Base-by-base conservation (phyloP, 2,329 filamentous ascomycete genomes). In the Cytospora schulzeri region DNA sequence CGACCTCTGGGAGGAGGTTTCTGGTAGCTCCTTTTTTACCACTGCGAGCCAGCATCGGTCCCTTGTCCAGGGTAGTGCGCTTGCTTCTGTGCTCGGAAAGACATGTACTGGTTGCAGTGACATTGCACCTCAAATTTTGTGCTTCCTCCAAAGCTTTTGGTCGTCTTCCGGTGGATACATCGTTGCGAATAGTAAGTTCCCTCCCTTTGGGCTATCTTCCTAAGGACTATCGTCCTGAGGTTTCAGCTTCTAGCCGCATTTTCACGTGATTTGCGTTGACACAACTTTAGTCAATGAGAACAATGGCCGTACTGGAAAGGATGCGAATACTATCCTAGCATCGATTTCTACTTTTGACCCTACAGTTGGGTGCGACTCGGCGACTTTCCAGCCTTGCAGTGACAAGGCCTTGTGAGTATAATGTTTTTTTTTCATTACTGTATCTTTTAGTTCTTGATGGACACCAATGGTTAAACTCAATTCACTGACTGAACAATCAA, bases 1-100 rank as follows among this genome's bases (percentile, higher is more conserved):
- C 71, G 92, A 96, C 74, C 82, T 96, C 3, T 95, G 92, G 92
- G 92, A 95, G 74, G 92, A 95, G 74, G 85, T 93, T 17, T 79
- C 81, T 28, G 90, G 91, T 50, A 88, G 85, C 26, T 93, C 90
- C 0, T 95, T 93, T 80, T 96, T 94, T 76, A 95, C 91, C 1
- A 78, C 88, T 35, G 85, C 87, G 3, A 83, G 84, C 50, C 86
- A 91, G 66, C 87, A 94, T 73, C 86, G 91, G 78, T 83, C 86
- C n/a, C 79, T 89, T 17, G 79, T 88, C 8, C 87, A 91, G 76
- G 91, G 92, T 7, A 85, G 81, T 62, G 79, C 81, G 3, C 81
- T 95, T 19, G 91, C 91, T 4, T 75, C 76, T n/a, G 78, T 80
- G 24, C 80, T 94, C 7, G 87, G 87, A 19, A 80, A 84, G 60